Percentiles rank a stretch among this genome's conserved stretches.
Evolutionary conservation across 352 stramenopile genomes (phyloP).

Genomic region (Globisporangium okanoganense): DNA sequence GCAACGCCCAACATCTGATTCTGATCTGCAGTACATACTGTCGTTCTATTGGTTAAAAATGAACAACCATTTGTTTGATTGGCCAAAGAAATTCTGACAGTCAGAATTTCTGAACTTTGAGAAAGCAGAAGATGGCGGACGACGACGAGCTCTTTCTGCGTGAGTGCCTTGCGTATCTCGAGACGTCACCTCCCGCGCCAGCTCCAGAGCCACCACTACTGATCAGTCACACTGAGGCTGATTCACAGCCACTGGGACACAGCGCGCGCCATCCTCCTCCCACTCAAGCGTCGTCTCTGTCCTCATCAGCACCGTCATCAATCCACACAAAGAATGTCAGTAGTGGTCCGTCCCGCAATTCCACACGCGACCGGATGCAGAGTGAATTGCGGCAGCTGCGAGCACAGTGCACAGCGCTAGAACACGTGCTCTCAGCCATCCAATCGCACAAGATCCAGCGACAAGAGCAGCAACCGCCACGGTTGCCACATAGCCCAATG

Average conservation of each 20-base stretch:
- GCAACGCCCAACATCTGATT: too few species aligned
- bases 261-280: not conserved
- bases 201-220: not conserved
- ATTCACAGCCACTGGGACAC: not conserved
- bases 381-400: not conserved
- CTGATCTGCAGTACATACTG: too few species aligned
- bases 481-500: not conserved
- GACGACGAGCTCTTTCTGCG: slow-evolving; percentile 4
- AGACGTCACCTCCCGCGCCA: not conserved
- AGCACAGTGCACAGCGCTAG: not conserved
- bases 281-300: not conserved
- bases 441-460: not conserved
- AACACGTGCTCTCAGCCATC: not conserved
- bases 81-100: not conserved
- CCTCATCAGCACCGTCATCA: not conserved
- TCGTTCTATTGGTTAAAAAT: too few species aligned
- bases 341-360: not conserved
- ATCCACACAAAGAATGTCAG: too few species aligned
- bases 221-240: not conserved
- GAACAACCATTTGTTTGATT: too few species aligned
- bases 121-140: not conserved
- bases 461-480: not conserved
- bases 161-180: slow-evolving; percentile 2
- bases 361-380: not conserved
- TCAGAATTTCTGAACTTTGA: not conserved